Evolutionary conservation across 208 protist genomes (phyloP), one percentile per base, ranked within the genome.

Genomic region (Wallacemonas rigidus): DNA sequence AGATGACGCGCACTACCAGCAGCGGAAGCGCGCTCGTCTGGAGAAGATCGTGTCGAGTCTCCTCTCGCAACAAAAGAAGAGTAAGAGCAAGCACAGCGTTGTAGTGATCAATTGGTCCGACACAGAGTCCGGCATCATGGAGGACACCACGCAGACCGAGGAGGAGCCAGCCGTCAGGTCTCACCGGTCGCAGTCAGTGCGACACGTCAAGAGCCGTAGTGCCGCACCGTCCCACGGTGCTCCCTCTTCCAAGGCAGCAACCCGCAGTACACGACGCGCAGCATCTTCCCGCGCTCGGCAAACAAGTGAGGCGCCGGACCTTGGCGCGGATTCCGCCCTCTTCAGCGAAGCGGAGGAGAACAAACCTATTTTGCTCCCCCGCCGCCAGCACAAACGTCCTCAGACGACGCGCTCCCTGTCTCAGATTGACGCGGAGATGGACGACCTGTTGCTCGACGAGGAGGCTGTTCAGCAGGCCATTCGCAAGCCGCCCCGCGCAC

Each of bases 31-130:
- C 36, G 71, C 81, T 2, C 83, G 81, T 50, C 74, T 96, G 67
- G 85, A 93, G 68, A 74, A 75, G 69, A 89, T 96, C 17, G 86
- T 96, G 54, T 82, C 83, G 38, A 81, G 72, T 53, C 76, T 91
- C 35, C 76, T 96, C 11, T 61, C 81, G 43, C 61, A 86, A 64
- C 77, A 80, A 57, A 69, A 77, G 56, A 82, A 86, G 61, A 80
- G 80, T 56, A 85, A 87, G 68, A 91, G 88, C 63, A 93, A 92
- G 76, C 81, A 80, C 58, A 96, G 88, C 60, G 87, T 92, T 12
- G 82, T 94, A 68, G 91, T 95, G 48, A 93, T 95, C 70, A 85
- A 95, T 76, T 95, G 88, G 87, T 90, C 85, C 8, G 82, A 86
- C 68, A 47, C 14, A 2, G 74, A 76, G 26, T 77, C 67, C 15